Evolutionary conservation across 169 alveolate genomes (phyloP).

Genomic region (Plasmodium gaboni): DNA sequence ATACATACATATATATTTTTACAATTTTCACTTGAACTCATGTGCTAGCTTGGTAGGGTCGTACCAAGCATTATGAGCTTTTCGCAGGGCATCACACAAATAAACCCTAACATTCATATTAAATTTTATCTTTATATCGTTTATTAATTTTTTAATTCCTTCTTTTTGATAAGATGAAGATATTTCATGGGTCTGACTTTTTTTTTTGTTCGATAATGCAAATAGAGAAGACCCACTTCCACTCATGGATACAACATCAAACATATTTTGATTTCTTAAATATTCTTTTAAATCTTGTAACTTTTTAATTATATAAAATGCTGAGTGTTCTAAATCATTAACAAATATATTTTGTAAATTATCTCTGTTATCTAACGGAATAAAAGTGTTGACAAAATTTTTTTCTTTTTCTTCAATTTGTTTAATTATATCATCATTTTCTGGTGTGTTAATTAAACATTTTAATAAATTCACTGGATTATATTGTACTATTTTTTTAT

Average conservation of each 20-base stretch:
- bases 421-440: conserved; percentile 6
- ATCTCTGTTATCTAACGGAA: conserved; percentile 4
- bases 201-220: conserved; percentile 43
- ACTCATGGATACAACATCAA: conserved; percentile 71
- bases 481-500: conserved; percentile 48
- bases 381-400: conserved; percentile 16
- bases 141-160: conserved; percentile 32
- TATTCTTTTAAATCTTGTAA: conserved; percentile 34
- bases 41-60: conserved; percentile 27
- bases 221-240: conserved; percentile 70
- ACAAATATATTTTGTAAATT: conserved; percentile 24
- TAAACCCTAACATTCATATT: conserved; percentile 31
- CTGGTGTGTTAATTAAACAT: conserved; percentile 4
- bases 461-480: conserved; percentile 47
- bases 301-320: conserved; percentile 32
- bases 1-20: background rate
- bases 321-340: conserved; percentile 61
- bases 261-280: conserved; percentile 21
- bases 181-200: background rate
- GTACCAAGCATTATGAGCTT: conserved; percentile 30
- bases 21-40: background rate
- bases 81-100: conserved; percentile 28
- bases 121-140: conserved; percentile 19
- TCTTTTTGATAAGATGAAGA: conserved; percentile 14
- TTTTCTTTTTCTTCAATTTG: conserved; percentile 28